These are phyloP conservation scores for Cytospora chrysosperma DNA, from an alignment of 2,329 filamentous ascomycete species.

Conservation along the genomic window DNA sequence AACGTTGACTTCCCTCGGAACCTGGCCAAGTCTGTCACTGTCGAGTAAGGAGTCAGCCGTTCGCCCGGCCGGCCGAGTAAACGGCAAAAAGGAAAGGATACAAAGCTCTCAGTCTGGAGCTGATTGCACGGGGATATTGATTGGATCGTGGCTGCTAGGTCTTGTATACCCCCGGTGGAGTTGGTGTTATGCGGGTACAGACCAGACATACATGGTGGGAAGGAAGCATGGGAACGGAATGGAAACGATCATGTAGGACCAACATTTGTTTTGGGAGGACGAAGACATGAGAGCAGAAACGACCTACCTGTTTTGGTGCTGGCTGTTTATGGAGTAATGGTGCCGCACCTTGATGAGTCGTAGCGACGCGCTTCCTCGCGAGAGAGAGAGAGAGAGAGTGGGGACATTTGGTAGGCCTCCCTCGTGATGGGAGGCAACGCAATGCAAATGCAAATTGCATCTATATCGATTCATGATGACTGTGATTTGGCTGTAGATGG, in stretches of 20 bases:
- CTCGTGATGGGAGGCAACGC: neutral
- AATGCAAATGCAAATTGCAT: neutral
- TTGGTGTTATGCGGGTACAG: neutral
- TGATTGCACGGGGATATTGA: neutral
- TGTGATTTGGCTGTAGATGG: neutral
- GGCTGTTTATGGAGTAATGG: neutral
- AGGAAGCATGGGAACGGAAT: neutral
- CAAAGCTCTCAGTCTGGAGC: neutral
- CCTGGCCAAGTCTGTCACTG: conserved; percentile 97
- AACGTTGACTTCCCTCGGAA: conserved; percentile 99
- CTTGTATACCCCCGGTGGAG: neutral
- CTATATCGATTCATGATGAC: neutral
- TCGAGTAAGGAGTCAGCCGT: conserved; percentile 66
- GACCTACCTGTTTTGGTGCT: neutral
- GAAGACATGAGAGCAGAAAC: neutral
- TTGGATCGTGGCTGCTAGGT: neutral
- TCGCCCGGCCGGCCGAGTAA: neutral
- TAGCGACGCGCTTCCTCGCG: neutral
- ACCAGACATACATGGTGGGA: neutral
- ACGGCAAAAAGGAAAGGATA: neutral
- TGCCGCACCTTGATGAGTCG: neutral
- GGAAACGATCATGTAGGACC: neutral
- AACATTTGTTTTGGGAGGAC: neutral
- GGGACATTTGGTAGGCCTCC: neutral
- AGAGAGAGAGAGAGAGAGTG: neutral